phyloP scores from a whole-genome alignment of 768 basidiomycete genomes.

The Pisolithus tinctorius region DNA sequence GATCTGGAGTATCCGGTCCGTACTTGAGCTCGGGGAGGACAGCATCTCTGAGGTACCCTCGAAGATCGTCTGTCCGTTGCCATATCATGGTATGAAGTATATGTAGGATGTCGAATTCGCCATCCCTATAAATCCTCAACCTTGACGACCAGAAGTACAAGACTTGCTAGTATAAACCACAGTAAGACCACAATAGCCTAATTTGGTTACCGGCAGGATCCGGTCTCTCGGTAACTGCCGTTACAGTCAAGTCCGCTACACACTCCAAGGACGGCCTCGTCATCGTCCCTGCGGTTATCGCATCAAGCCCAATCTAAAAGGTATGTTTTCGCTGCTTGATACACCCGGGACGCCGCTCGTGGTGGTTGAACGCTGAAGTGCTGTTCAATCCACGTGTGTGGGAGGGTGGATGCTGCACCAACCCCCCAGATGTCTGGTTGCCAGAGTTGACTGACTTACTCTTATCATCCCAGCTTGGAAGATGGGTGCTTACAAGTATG shows the following conservation, averaged over 20 bases:
- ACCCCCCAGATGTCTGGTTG: conserved; percentile 10
- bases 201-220: conserved; percentile 20
- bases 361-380: neutral
- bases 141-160: conserved; percentile 3
- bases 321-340: conserved; percentile 15
- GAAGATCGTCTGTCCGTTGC: conserved; percentile 28
- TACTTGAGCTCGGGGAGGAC: conserved; percentile 27
- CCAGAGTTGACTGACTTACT: conserved; percentile 9
- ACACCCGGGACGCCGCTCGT: neutral
- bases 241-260: neutral
- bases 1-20: conserved; percentile 10
- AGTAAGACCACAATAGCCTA: conserved; percentile 1
- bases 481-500: conserved; percentile 95
- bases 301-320: conserved; percentile 20
- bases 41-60: conserved; percentile 29
- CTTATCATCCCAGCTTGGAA: conserved; percentile 35
- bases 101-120: neutral
- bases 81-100: conserved; percentile 14
- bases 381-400: neutral
- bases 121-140: neutral
- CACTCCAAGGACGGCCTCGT: conserved; percentile 1
- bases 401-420: conserved; percentile 18
- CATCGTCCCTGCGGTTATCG: conserved; percentile 6
- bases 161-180: neutral
- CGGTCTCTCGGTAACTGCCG: conserved; percentile 18